Evolutionary conservation across 106 monocot species (phyloP).

Genomic region (Platanthera zijinensis): DNA sequence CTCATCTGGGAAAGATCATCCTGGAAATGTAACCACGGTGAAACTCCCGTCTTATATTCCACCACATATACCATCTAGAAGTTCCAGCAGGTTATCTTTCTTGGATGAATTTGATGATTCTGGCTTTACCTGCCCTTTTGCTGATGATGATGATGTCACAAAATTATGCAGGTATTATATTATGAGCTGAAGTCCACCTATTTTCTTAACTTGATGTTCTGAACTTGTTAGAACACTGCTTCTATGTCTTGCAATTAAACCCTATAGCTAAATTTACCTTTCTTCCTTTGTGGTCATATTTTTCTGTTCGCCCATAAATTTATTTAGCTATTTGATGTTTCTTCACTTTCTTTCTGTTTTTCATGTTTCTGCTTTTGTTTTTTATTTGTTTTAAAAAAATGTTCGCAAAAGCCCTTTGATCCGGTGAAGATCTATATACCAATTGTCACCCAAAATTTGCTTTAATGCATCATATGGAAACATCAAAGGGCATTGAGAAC

Average conservation of each 20-base stretch:
- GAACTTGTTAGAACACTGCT: background rate
- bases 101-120: constrained; percentile 48
- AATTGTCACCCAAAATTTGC: background rate
- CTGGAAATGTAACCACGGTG: constrained; percentile 16
- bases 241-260: background rate
- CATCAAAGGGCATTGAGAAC: background rate
- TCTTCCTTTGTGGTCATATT: background rate
- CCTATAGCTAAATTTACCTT: background rate
- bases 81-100: constrained; percentile 31
- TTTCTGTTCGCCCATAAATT: background rate
- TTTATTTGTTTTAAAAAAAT: background rate
- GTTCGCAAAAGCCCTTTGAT: background rate
- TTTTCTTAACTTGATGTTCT: background rate
- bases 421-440: background rate
- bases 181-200: background rate
- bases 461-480: background rate
- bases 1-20: constrained; percentile 33
- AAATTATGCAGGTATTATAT: constrained; percentile 19
- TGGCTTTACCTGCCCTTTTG: constrained; percentile 53
- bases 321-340: background rate
- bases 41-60: constrained; percentile 26
- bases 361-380: background rate
- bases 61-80: constrained; percentile 21
- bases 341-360: background rate
- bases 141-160: constrained; percentile 27